A percentile compares a stretch with the other conserved stretches of the same genome.
phyloP scores from a whole-genome alignment of 805 yeast genomes.

The Metschnikowia anglica region DNA sequence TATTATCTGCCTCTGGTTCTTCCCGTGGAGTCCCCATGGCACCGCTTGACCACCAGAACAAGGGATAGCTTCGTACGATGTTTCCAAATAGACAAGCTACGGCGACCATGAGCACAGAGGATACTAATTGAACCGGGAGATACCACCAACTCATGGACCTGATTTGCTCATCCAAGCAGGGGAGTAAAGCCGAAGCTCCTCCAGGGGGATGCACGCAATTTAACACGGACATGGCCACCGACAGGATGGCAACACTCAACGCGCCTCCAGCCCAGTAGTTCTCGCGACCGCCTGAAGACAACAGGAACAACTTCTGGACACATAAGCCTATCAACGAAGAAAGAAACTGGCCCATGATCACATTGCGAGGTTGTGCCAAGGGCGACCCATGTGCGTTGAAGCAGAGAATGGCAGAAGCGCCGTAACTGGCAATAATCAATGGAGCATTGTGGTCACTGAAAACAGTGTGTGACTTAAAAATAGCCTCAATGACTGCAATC shows the following conservation, averaged over 20 bases:
- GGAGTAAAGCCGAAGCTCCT: conserved; percentile 66
- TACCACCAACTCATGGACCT: conserved; percentile 64
- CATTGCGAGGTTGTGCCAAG: conserved; percentile 63
- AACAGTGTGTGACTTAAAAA: conserved; percentile 41
- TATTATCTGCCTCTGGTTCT: not conserved
- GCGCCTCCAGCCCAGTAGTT: conserved; percentile 61
- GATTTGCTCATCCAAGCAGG: conserved; percentile 47
- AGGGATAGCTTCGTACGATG: conserved; percentile 52
- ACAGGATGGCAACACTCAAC: conserved; percentile 52
- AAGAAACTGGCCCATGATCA: conserved; percentile 55
- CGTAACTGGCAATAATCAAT: conserved; percentile 53
- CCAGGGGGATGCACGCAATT: conserved; percentile 71
- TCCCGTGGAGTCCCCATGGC: conserved; percentile 15
- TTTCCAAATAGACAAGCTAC: conserved; percentile 57
- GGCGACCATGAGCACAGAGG: conserved; percentile 46
- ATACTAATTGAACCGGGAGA: conserved; percentile 52
- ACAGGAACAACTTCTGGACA: conserved; percentile 52
- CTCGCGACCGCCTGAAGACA: conserved; percentile 41
- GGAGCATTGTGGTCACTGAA: conserved; percentile 45
- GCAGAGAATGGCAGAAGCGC: conserved; percentile 60
- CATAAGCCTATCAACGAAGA: conserved; percentile 55
- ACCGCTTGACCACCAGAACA: conserved; percentile 57
- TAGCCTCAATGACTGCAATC: conserved; percentile 44
- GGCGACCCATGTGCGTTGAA: conserved; percentile 59
- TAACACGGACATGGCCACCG: conserved; percentile 51